Evolutionary conservation across 2,329 filamentous ascomycete species (phyloP).

Genomic region (Xylariaceae sp.): DNA sequence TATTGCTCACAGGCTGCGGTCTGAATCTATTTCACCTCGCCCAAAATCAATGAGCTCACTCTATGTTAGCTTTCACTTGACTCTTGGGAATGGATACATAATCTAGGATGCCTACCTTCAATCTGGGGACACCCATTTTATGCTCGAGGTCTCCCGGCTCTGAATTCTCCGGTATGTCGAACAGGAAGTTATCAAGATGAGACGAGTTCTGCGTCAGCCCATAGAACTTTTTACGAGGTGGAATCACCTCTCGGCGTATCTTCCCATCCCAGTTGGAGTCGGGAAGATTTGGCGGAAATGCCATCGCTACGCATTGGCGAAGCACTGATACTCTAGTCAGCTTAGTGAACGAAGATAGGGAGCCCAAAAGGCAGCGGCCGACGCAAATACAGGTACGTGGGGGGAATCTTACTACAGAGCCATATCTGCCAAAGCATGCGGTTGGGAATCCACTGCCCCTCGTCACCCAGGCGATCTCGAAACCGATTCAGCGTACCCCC

Average conservation of each 20-base stretch:
- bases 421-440: constrained; percentile 14
- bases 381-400: no score
- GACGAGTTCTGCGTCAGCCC: constrained; percentile 5
- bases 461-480: background rate
- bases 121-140: constrained; percentile 1
- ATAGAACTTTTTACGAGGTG: background rate
- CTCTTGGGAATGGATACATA: background rate
- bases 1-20: no score
- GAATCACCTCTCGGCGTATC: constrained; percentile 1
- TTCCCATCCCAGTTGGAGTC: background rate
- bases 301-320: constrained; percentile 12
- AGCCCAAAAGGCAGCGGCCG: constrained; percentile 25
- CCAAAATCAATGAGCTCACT: background rate
- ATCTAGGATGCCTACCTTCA: constrained; percentile 5
- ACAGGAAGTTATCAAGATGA: constrained; percentile 7
- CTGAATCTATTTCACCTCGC: background rate
- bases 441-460: constrained; percentile 2
- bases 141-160: constrained; percentile 4
- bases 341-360: background rate
- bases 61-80: background rate
- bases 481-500: constrained; percentile 1
- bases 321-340: constrained; percentile 5
- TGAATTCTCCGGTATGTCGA: background rate
- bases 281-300: constrained; percentile 5
- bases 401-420: constrained; percentile 27